phyloP scores from a whole-genome alignment of 441 rosid species.

The Populus tomentosa region DNA sequence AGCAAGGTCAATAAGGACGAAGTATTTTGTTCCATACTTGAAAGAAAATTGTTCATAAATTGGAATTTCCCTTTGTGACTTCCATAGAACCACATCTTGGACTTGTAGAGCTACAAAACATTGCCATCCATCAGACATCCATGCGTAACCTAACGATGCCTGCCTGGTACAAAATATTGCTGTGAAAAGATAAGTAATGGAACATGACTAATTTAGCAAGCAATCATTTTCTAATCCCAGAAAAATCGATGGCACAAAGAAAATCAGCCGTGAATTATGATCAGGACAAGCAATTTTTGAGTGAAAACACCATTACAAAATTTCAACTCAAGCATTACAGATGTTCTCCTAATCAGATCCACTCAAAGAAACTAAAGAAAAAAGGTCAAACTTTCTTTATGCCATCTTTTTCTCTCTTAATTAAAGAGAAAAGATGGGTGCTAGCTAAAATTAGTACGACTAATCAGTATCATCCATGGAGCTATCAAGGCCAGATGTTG shows the following conservation, averaged over 20 bases:
- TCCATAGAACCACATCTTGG: not conserved
- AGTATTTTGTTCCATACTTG: too few species aligned
- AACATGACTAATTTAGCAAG: too few species aligned
- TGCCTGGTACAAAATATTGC: too few species aligned
- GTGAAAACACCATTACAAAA: not conserved
- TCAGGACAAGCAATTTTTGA: not conserved
- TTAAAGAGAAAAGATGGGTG: not conserved
- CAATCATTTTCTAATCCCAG: not conserved
- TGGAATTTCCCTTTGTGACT: not conserved
- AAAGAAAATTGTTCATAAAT: too few species aligned
- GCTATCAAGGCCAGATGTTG: not conserved
- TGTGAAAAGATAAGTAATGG: too few species aligned
- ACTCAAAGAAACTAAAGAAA: not conserved
- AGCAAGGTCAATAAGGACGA: too few species aligned
- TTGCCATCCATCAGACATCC: too few species aligned
- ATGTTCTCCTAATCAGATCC: not conserved
- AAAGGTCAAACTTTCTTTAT: not conserved
- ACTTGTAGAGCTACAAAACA: not conserved
- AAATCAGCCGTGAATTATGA: not conserved
- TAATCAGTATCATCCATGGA: not conserved
- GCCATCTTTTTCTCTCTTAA: too few species aligned
- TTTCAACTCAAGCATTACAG: not conserved
- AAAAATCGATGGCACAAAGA: slow-evolving; percentile 6
- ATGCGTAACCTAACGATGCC: too few species aligned
- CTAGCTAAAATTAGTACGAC: not conserved